phyloP scores from a whole-genome alignment of 805 yeast genomes.

The Priceomyces haplophilus region DNA sequence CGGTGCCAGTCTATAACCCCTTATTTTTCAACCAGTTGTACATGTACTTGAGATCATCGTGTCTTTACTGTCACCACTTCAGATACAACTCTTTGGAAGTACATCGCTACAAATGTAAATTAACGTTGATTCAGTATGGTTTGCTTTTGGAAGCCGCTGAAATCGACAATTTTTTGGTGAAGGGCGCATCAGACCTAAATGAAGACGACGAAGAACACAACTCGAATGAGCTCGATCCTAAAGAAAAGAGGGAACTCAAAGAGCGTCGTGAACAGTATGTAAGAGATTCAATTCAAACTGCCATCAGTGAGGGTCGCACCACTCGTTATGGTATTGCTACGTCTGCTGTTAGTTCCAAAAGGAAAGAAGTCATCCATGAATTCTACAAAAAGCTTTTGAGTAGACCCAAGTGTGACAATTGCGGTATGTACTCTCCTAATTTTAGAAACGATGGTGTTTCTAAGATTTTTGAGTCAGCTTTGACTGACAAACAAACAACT shows the following conservation, averaged over 20 bases:
- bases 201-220: constrained; percentile 51
- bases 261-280: constrained; percentile 68
- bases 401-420: constrained; percentile 90
- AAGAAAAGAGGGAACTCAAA: constrained; percentile 46
- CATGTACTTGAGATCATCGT: constrained; percentile 75
- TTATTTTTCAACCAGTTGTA: constrained; percentile 89
- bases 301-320: constrained; percentile 73
- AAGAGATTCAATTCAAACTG: constrained; percentile 63
- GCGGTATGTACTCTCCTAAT: constrained; percentile 92
- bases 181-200: constrained; percentile 31
- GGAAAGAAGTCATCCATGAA: constrained; percentile 70
- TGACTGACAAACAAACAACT: constrained; percentile 75
- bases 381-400: constrained; percentile 70
- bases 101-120: constrained; percentile 73
- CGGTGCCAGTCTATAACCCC: constrained; percentile 94
- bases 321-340: constrained; percentile 68
- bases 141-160: constrained; percentile 73
- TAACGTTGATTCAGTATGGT: constrained; percentile 83
- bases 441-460: constrained; percentile 94
- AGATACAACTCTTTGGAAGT: constrained; percentile 65
- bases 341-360: constrained; percentile 82
- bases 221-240: constrained; percentile 35
- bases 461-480: constrained; percentile 85
- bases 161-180: constrained; percentile 60
- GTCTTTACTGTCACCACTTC: constrained; percentile 89